Evolutionary conservation across 495 filamentous ascomycete genomes (phyloP).

Genomic region (Aspergillus coremiiformis): DNA sequence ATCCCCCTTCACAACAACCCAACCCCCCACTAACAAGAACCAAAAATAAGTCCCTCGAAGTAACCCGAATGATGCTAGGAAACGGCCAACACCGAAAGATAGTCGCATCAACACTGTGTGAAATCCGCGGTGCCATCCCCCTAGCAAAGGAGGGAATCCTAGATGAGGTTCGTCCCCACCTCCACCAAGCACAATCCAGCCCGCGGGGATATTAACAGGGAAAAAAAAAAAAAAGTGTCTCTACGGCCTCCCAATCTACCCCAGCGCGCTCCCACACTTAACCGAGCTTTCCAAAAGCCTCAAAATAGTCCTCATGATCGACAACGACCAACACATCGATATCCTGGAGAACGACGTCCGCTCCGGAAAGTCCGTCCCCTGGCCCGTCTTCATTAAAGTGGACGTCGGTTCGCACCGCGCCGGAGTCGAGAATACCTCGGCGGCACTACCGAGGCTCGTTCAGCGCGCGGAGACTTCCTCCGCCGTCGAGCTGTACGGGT

Average conservation of each 20-base stretch:
- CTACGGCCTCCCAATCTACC: constrained; percentile 28
- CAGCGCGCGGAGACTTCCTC: constrained; percentile 14
- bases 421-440: constrained; percentile 13
- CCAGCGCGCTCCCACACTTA: constrained; percentile 25
- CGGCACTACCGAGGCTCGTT: constrained; percentile 9
- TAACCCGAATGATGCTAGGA: constrained; percentile 29
- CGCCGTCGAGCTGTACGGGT: constrained; percentile 17
- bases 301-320: constrained; percentile 28
- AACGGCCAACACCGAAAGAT: constrained; percentile 24
- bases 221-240: constrained; percentile 15
- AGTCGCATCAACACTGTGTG: constrained; percentile 26
- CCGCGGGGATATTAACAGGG: no score
- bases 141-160: constrained; percentile 26
- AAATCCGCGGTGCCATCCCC: constrained; percentile 25
- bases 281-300: constrained; percentile 15
- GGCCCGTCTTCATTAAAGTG: constrained; percentile 27
- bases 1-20: background rate
- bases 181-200: background rate
- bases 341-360: constrained; percentile 20
- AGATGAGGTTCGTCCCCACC: constrained; percentile 16
- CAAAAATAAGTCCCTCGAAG: constrained; percentile 20
- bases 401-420: constrained; percentile 23
- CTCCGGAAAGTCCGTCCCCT: constrained; percentile 1
- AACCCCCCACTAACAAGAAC: background rate
- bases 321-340: constrained; percentile 28